Evolutionary conservation across 495 filamentous ascomycete species (phyloP).

Genomic region (Chaetomium fimeti): DNA sequence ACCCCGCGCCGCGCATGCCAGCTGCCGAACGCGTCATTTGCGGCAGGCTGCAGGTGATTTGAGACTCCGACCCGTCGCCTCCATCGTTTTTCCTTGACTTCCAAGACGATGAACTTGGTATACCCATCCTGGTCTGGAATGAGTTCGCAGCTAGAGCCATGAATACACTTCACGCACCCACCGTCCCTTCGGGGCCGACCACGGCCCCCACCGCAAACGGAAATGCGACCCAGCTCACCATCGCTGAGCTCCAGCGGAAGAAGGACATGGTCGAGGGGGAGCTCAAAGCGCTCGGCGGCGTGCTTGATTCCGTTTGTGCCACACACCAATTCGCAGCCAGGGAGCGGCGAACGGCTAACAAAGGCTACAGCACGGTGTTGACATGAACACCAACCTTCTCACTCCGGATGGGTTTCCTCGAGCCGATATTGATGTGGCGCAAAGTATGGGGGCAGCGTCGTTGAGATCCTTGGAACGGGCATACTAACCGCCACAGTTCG

Average conservation of each 20-base stretch:
- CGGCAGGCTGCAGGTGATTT: constrained; percentile 26
- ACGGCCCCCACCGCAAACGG: constrained; percentile 52
- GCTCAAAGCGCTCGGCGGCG: constrained; percentile 74
- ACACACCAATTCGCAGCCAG: background rate
- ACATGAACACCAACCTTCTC: constrained; percentile 84
- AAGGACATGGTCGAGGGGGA: constrained; percentile 85
- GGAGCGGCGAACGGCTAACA: constrained; percentile 23
- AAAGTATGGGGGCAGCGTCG: constrained; percentile 59
- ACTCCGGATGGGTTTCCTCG: constrained; percentile 93
- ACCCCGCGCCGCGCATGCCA: constrained; percentile 21
- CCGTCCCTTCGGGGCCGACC: constrained; percentile 69
- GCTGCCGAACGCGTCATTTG: constrained; percentile 31
- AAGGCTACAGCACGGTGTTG: constrained; percentile 72
- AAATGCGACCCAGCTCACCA: constrained; percentile 57
- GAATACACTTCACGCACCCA: constrained; percentile 73
- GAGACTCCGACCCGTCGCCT: constrained; percentile 10
- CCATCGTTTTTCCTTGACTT: constrained; percentile 25
- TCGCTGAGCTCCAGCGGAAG: constrained; percentile 57
- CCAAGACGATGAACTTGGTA: background rate
- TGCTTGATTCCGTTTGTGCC: constrained; percentile 77
- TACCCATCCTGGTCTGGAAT: constrained; percentile 20
- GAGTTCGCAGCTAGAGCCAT: constrained; percentile 46
- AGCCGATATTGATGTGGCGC: constrained; percentile 90
- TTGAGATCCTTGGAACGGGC: background rate
- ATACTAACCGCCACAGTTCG: constrained; percentile 60